Base-by-base conservation (phyloP, 345 rosid species). In the Populus alba region DNA sequence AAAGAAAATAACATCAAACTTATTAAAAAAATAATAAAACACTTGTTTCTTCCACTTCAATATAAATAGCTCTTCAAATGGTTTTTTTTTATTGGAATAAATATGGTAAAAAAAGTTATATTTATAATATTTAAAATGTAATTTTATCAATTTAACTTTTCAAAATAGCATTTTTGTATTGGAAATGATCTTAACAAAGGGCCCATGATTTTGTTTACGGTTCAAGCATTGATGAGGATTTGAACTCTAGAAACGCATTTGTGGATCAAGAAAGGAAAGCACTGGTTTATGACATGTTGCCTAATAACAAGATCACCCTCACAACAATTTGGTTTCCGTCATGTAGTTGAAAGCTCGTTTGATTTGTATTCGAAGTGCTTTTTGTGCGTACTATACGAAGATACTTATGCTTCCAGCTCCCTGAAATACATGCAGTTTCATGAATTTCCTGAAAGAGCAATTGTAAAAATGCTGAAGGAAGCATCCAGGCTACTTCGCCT, bases 381-480 rank as follows among this genome's bases (percentile, higher is more conserved):
- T 20, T 49, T 33, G 43, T 29, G 8, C 11, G 18, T 16, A 3
- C 3, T 62, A 25, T 20, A 12, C 37, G 35, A 25, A 35, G 41
- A 78, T 33, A 27, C 49, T 65, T 47, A 63, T 25, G 22, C 16
- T 72, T 62, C 1, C 43, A 51, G n/a, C 17, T 43, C 6, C 43
- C 49, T 66, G 7, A 57, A 73, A 71, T 49, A 45, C 63, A 25
- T 79, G 51, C 92, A 90, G 94, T 65, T 87, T 63, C 94, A 89
- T 70, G 92, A 90, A 87, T 89, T 91, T 63, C 94, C 94, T 25
- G 85, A 86, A 73, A 84, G 86, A 79, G 90, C 91, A 69, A 89
- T 83, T 16, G 31, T 80, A 38, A 88, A 81, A 29, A 18, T 90
- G 65, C 22, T 84, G 49, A 82, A 51, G 83, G 92, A 90, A 85